Evolutionary conservation across 257 asterid genomes (phyloP).

Genomic region (Eustoma russellianum): DNA sequence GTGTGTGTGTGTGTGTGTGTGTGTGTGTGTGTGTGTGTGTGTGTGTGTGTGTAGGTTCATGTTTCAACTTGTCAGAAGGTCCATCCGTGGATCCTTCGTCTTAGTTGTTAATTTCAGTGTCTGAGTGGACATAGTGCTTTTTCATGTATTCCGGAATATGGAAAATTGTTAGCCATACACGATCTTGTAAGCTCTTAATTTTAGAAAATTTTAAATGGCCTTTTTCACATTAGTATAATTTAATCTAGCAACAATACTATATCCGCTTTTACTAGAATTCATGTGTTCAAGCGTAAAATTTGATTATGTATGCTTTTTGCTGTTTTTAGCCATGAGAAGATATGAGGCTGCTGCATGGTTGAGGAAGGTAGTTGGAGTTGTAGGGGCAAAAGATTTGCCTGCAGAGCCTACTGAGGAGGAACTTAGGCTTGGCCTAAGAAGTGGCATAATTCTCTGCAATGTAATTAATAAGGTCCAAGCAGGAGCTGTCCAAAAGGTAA

Average conservation of each 20-base stretch:
- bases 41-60: too few relatives aligned
- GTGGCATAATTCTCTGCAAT: conserved; percentile 91
- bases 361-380: conserved; percentile 79
- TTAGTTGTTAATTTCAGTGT: too few relatives aligned
- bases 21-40: too few relatives aligned
- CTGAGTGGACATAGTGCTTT: too few relatives aligned
- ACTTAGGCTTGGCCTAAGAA: conserved; percentile 79
- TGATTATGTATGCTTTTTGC: conserved; percentile 7
- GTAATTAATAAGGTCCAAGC: conserved; percentile 77
- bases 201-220: too few relatives aligned
- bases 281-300: neutral
- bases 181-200: too few relatives aligned
- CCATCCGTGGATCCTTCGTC: too few relatives aligned
- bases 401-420: conserved; percentile 98
- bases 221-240: too few relatives aligned
- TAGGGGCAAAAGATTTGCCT: conserved; percentile 82
- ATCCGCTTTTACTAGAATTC: neutral
- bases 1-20: too few relatives aligned
- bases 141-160: too few relatives aligned
- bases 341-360: conserved; percentile 87
- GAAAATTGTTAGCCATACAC: too few relatives aligned
- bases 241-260: neutral
- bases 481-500: conserved; percentile 85
- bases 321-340: conserved; percentile 58
- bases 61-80: too few relatives aligned